Evolutionary conservation across 1,284 basidiomycete genomes (phyloP), one percentile per base, ranked within the genome.

Genomic region (Schizophyllum commune): DNA sequence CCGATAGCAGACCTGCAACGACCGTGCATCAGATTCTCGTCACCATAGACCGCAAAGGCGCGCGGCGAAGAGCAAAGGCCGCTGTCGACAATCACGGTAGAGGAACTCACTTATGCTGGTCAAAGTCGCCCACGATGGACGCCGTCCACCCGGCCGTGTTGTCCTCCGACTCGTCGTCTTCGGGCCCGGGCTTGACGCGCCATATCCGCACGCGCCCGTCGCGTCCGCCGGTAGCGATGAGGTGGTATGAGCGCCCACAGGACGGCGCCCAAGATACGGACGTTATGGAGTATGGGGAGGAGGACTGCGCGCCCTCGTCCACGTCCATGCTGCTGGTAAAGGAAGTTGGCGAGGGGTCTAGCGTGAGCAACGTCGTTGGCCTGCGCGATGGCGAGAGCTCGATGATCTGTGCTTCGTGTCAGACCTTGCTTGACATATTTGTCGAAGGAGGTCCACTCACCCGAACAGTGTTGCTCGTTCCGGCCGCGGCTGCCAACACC

Each of bases 161-260:
- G 3, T 77, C 80, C 5, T 69, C 72, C 56, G 75, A 79, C 20
- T 70, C 66, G 20, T 76, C 75, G 63, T 82, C 72, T 32, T 81
- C 77, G 7, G 70, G 63, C 1, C 72, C 75, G 0, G 91, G 89
- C 63, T 79, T 82, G 58, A 89, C 76, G 63, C 86, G 85, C 94
- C 94, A 97, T 66, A 98, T 92, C 62, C 93, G 76, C 5, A 96
- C 92, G 52, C 83, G 83, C 0, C 94, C 93, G 69, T 96, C 94
- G 52, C 93, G 79, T 51, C 86, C 81, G 5, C 94, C 95, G 0
- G 93, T 92, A 1, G 95, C 95, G 64, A 97, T 80, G 55, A 96
- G 85, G 69, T 97, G 95, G 73, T 94, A 96, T 1, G 91, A 91
- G 21, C 94, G 82, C 1, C 95, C 95, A 66, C 92, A 96, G 0